Base-by-base conservation (phyloP, 2,329 filamentous ascomycete genomes). In the Fusarium nisikadoi region DNA sequence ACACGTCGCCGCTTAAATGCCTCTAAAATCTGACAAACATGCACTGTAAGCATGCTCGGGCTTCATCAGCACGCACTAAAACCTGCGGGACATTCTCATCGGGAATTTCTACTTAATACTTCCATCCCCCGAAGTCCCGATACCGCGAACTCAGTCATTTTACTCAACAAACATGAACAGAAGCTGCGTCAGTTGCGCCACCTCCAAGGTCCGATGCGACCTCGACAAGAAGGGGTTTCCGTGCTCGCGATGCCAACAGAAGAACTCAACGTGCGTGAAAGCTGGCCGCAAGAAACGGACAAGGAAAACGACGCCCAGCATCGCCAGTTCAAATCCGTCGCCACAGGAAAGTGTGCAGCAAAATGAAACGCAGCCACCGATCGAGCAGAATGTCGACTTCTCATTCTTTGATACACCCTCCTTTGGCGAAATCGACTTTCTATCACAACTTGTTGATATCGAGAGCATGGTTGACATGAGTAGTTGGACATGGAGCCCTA, bases 131-230 rank as follows among this genome's bases (percentile, higher is more conserved):
- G 23, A 53, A 39, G 20, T 39, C 23, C 49, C 49, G 49, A 39
- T 16, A 27, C 0, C 35, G 9, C 2, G 2, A 39, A 53, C 13
- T 53, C 33, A 19, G 5, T 0, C 9, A 27, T n/a, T 39, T 27
- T 0, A 14, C 35, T 8, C 10, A 38, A 3, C 7, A 5, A 39
- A 9, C 12, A 56, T 56, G 53, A 56, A 56, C 13, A 47, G 29
- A n/a, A 56, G 53, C n/a, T 56, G 53, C n/a, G 53, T 46, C 29
- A 56, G 39, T 31, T 56, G 53, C 10, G 39, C 53, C 4, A 56
- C 29, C 1, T 56, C 53, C 12, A 56, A 56, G 10, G 53, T 56
- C 53, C 53, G 53, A 47, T 56, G 53, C 13, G 53, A 35, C 11
- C 53, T 56, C 7, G 39, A 56, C 29, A 35, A 35, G 29, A 56